Percentiles rank a stretch among this genome's conserved stretches.
phyloP scores from a whole-genome alignment of 306 rosid species.

The Senna siamea region DNA sequence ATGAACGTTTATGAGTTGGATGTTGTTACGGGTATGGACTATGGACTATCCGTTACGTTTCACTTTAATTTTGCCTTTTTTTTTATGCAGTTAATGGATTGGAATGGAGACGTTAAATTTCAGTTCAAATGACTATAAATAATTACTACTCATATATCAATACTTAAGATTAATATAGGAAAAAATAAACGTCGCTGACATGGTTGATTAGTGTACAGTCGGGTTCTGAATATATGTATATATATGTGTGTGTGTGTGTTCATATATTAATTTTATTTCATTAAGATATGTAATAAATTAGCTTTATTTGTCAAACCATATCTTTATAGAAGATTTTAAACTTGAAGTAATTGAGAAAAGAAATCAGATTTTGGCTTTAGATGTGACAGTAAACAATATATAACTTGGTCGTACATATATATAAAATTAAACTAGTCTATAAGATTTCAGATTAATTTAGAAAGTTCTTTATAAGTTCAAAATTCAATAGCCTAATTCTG shows the following conservation, averaged over 20 bases:
- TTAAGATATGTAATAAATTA: neutral
- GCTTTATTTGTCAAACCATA: neutral
- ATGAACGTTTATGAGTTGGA: slow-evolving; percentile 60
- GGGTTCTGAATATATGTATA: neutral
- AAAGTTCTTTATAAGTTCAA: neutral
- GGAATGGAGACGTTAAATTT: too few species aligned
- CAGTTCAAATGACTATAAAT: too few species aligned
- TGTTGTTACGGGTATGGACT: slow-evolving; percentile 57
- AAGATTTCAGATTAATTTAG: neutral
- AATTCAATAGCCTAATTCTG: neutral
- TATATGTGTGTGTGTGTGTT: too few species aligned
- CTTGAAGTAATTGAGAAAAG: neutral
- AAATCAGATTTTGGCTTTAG: neutral
- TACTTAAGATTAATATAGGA: too few species aligned
- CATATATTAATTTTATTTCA: neutral
- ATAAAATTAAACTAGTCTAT: neutral
- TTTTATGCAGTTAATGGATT: too few species aligned
- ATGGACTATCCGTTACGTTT: too few species aligned
- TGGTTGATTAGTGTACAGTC: neutral
- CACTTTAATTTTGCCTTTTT: too few species aligned
- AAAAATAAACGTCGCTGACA: neutral
- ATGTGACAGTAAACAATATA: neutral
- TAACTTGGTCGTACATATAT: neutral
- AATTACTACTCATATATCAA: too few species aligned
- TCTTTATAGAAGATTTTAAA: neutral